Base-by-base conservation (phyloP, 2,329 filamentous ascomycete species). In the Thelonectria discophora region DNA sequence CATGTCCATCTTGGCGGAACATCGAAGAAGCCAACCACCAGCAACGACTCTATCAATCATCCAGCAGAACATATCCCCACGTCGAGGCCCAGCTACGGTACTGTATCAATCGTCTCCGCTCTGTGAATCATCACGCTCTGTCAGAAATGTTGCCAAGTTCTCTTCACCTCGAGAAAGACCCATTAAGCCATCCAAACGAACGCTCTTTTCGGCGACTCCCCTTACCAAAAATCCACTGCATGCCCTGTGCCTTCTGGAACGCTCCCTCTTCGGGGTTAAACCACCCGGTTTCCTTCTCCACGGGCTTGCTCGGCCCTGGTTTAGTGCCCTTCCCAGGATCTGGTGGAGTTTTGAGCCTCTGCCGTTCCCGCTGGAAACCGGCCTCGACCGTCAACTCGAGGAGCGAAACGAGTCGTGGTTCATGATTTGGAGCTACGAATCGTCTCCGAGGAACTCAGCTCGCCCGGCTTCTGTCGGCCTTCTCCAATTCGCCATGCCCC, bases 291-390 rank as follows among this genome's bases (percentile, higher is more conserved):
- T 50, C 50, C 24, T 50, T 37, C 52, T 42, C 43, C 46, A 21
- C 43, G 8, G 32, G 17, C 34, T 32, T 21, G 21, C n/a, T 53
- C 3, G 24, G 39, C 39, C 56, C 40, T 56, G 47, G 52, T 20
- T n/a, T 48, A 30, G 52, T 42, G 42, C 39, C 12, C 11, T 39
- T 11, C 11, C 34, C 34, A 37, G 34, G 34, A 37, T 37, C 32
- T 42, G 15, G 63, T 60, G 55, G 60, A 24, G 58, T n/a, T 24
- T 24, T 45, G 43, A 18, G 6, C 18, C 20, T 15, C 37, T 54
- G 24, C 37, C 60, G 57, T 6, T 57, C 48, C 63, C 63, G 63
- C 47, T 43, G 61, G 46, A 64, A 65, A 59, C 63, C 63, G 60
- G 32, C 15, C 47, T 61, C 37, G 34, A 43, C 46, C 13, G 10